Evolutionary conservation across 768 basidiomycete species (phyloP).

Genomic region (Scleroderma bovista): DNA sequence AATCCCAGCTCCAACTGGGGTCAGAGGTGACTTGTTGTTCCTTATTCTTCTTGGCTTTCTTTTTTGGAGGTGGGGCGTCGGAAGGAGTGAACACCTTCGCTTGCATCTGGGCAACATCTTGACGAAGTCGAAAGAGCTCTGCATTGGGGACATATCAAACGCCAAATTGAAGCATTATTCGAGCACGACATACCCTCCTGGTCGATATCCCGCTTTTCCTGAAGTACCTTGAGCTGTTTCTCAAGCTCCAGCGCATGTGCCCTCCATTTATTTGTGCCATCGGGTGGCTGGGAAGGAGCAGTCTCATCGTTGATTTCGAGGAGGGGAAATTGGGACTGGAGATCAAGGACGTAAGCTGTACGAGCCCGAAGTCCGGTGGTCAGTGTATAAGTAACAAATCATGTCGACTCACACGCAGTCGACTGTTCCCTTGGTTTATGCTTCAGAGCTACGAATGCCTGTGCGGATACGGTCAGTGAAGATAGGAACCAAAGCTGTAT

Average conservation of each 20-base stretch:
- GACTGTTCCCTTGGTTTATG: slow-evolving; percentile 22
- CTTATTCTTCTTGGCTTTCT: slow-evolving; percentile 23
- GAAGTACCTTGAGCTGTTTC: slow-evolving; percentile 14
- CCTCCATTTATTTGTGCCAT: slow-evolving; percentile 14
- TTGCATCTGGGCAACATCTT: slow-evolving; percentile 8
- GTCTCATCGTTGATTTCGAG: no score
- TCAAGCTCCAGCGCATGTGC: slow-evolving; percentile 27
- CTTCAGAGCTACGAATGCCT: slow-evolving; percentile 21
- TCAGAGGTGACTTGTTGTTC: slow-evolving; percentile 7
- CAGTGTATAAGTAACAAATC: background rate
- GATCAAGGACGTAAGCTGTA: slow-evolving; percentile 24
- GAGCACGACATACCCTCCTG: slow-evolving; percentile 14
- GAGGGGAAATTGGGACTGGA: slow-evolving; percentile 21
- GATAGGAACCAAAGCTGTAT: background rate
- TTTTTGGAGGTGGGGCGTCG: slow-evolving; percentile 19
- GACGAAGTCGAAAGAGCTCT: slow-evolving; percentile 19
- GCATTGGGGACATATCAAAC: background rate
- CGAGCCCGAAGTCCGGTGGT: background rate
- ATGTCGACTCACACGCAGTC: slow-evolving; percentile 11
- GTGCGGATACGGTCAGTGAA: background rate
- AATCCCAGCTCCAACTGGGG: slow-evolving; percentile 17
- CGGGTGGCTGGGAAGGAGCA: background rate
- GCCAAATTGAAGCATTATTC: background rate
- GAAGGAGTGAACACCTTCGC: slow-evolving; percentile 1
- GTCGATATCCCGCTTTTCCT: slow-evolving; percentile 17